Conservation (phyloP, 2,329 filamentous ascomycete species). For the Monilinia polystroma region DNA sequence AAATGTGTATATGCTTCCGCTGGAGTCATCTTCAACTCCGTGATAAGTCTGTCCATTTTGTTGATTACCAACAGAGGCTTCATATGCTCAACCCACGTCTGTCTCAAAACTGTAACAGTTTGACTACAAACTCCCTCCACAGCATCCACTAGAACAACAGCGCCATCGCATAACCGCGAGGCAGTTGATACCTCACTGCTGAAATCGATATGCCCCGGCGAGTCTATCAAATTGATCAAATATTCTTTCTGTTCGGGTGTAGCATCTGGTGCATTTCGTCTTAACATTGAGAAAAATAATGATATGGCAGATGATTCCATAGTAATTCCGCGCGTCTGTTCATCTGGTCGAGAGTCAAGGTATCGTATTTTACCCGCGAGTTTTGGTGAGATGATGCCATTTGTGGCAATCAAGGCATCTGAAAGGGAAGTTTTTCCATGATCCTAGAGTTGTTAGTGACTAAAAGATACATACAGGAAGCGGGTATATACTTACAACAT, state of each 20-base stretch:
- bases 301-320: constrained; percentile 99
- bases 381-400: constrained; percentile 98
- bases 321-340: constrained; percentile 95
- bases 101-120: constrained; percentile 92
- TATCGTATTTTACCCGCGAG: constrained; percentile 97
- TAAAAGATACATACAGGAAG: background rate
- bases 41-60: constrained; percentile 94
- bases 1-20: constrained; percentile 86
- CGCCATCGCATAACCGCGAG: constrained; percentile 89
- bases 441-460: constrained; percentile 54
- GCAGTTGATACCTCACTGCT: constrained; percentile 97
- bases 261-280: constrained; percentile 67
- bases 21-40: constrained; percentile 91
- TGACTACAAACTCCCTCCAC: constrained; percentile 98
- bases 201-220: constrained; percentile 97
- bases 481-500: constrained; percentile 62
- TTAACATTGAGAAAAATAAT: constrained; percentile 88
- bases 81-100: constrained; percentile 93
- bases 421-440: constrained; percentile 98
- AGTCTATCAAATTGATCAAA: constrained; percentile 96
- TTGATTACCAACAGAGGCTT: constrained; percentile 95
- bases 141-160: constrained; percentile 90
- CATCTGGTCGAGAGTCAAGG: constrained; percentile 91
- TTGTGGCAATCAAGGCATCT: constrained; percentile 93
- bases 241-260: constrained; percentile 79